Evolutionary conservation across 495 filamentous ascomycete species (phyloP).

Genomic region (Podospora bellae-mahoneyi): DNA sequence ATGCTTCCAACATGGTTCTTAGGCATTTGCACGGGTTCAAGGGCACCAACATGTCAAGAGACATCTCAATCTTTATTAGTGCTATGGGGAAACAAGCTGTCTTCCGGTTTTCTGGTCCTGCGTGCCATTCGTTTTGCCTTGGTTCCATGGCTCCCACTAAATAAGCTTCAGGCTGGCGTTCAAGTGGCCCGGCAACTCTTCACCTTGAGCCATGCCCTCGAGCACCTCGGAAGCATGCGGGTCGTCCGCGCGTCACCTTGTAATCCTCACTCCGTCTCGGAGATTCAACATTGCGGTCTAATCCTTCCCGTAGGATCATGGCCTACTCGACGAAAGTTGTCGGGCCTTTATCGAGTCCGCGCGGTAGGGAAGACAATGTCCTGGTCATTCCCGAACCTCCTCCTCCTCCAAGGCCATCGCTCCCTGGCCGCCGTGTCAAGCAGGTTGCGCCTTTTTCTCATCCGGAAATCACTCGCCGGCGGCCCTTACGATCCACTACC

Average conservation of each 20-base stretch:
- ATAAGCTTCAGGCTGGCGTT: not conserved
- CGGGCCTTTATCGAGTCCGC: not conserved
- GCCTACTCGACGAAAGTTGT: not conserved
- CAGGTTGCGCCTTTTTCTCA: not conserved
- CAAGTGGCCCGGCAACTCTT: not conserved
- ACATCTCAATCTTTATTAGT: not conserved
- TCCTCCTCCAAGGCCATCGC: not conserved
- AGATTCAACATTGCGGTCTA: not conserved
- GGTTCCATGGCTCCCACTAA: not conserved
- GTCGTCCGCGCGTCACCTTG: not conserved
- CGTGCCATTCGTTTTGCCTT: not conserved
- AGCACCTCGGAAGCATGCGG: not conserved
- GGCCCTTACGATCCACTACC: not conserved
- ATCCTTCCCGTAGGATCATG: not conserved
- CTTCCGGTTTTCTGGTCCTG: not conserved
- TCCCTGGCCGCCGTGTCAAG: not conserved
- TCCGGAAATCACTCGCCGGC: not conserved
- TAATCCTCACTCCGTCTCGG: not conserved
- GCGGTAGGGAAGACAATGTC: slow-evolving; percentile 3
- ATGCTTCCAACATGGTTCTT: not conserved
- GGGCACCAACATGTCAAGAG: not conserved
- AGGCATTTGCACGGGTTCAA: not conserved
- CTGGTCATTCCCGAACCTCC: not conserved
- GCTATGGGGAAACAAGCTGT: not conserved
- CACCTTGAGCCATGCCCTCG: slow-evolving; percentile 7